Conservation (phyloP, 768 basidiomycete genomes). For the Lactarius indigo region DNA sequence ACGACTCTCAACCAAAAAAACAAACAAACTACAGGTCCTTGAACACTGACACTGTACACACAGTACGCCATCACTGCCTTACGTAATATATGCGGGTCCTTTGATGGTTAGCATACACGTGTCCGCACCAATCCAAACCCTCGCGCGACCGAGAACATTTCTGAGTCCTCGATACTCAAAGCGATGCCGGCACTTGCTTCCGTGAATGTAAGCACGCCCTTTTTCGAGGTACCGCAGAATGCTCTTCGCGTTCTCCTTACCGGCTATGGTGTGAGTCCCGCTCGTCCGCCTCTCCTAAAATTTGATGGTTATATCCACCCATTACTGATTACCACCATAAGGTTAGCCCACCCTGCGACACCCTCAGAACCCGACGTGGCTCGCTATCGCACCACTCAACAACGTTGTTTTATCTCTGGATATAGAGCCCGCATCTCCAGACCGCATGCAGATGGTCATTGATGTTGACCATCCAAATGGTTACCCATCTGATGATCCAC, state of each 20-base stretch:
- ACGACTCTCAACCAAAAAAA: no score
- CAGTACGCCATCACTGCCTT: neutral
- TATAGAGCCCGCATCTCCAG: constrained; percentile 24
- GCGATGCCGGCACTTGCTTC: constrained; percentile 11
- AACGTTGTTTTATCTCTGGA: constrained; percentile 42
- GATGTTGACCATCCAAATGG: constrained; percentile 23
- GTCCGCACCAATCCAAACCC: neutral
- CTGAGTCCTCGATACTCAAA: neutral
- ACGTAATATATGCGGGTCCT: neutral
- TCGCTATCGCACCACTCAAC: constrained; percentile 62
- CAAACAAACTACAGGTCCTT: no score
- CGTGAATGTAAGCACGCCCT: constrained; percentile 5
- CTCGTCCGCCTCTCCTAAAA: neutral
- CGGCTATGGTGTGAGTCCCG: constrained; percentile 49
- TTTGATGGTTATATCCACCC: neutral
- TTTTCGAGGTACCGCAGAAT: constrained; percentile 24
- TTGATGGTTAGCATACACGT: neutral
- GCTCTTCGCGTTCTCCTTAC: constrained; percentile 44
- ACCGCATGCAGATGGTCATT: constrained; percentile 23
- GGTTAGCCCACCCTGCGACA: constrained; percentile 29
- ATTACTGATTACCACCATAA: constrained; percentile 23
- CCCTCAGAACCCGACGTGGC: constrained; percentile 63
- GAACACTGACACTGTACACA: no score
- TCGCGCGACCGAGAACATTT: neutral
- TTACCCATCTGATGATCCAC: constrained; percentile 14